Evolutionary conservation across 2,329 filamentous ascomycete genomes (phyloP).

Genomic region (Fusarium paranaense): DNA sequence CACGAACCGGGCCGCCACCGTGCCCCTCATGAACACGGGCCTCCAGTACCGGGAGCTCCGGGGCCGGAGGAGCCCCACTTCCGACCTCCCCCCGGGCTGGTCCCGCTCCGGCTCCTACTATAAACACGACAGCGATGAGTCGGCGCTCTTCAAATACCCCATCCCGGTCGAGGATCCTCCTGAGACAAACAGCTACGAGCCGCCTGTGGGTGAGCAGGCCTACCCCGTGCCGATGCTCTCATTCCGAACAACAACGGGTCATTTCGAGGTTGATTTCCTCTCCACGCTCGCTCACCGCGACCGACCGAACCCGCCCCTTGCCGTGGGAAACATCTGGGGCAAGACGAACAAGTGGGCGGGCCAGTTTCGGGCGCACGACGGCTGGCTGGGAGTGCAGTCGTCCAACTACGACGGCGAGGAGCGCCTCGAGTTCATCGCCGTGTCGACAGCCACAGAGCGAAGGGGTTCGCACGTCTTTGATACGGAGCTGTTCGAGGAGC

Average conservation of each 20-base stretch:
- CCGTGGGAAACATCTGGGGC: conserved; percentile 57
- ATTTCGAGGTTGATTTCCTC: conserved; percentile 56
- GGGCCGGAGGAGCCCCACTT: conserved; percentile 46
- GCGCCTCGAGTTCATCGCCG: conserved; percentile 57
- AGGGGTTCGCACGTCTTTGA: conserved; percentile 55
- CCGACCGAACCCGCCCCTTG: conserved; percentile 53
- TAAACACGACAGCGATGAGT: conserved; percentile 54
- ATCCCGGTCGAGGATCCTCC: conserved; percentile 53
- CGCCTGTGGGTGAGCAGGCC: conserved; percentile 45
- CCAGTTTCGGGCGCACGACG: conserved; percentile 57
- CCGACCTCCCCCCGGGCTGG: conserved; percentile 55
- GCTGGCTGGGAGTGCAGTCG: conserved; percentile 59
- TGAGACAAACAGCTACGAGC: conserved; percentile 45
- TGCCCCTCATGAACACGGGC: conserved; percentile 52
- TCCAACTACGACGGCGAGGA: conserved; percentile 60
- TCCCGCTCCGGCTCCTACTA: conserved; percentile 51
- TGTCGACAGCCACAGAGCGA: conserved; percentile 56
- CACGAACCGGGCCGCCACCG: conserved; percentile 52
- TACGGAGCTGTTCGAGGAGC: conserved; percentile 54
- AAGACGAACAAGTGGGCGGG: conserved; percentile 54
- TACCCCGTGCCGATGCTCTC: conserved; percentile 54
- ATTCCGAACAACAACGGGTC: conserved; percentile 53
- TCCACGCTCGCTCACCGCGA: conserved; percentile 52
- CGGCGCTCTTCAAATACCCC: conserved; percentile 56
- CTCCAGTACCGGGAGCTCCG: conserved; percentile 54